Percentiles rank a stretch among this genome's conserved stretches.
These are phyloP conservation scores for Naumovozyma castellii DNA, from an alignment of 805 yeast genomes.

Conservation along the genomic window DNA sequence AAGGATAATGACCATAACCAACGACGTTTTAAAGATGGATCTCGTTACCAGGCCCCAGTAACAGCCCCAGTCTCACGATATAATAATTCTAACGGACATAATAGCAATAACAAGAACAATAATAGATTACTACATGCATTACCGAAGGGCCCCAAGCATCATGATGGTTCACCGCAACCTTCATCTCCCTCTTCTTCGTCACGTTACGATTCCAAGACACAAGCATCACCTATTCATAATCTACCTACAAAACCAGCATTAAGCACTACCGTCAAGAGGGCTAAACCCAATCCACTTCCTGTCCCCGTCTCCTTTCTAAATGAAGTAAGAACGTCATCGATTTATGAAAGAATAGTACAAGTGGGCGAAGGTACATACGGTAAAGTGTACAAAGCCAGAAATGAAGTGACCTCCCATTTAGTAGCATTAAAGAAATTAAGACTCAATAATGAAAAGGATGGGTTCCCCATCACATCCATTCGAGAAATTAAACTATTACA, in stretches of 20 bases:
- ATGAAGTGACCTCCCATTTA: conserved; percentile 52
- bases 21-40: neutral
- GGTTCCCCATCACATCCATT: conserved; percentile 92
- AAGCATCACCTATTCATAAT: neutral
- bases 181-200: neutral
- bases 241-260: neutral
- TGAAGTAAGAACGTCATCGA: conserved; percentile 16
- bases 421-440: conserved; percentile 85
- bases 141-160: conserved; percentile 1
- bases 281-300: neutral
- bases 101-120: neutral
- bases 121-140: neutral
- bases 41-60: neutral
- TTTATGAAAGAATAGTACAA: conserved; percentile 66
- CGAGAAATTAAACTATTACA: conserved; percentile 84
- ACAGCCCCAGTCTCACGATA: neutral
- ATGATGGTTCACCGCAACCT: conserved; percentile 2
- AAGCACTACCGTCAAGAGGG: neutral
- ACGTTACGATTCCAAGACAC: conserved; percentile 1
- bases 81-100: too few relatives aligned
- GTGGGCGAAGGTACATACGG: conserved; percentile 99
- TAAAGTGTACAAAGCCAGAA: conserved; percentile 45
- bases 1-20: neutral
- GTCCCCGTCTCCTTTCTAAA: conserved; percentile 6
- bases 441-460: conserved; percentile 82